Evolutionary conservation across 805 yeast genomes (phyloP).

Genomic region (Pichia heedii): DNA sequence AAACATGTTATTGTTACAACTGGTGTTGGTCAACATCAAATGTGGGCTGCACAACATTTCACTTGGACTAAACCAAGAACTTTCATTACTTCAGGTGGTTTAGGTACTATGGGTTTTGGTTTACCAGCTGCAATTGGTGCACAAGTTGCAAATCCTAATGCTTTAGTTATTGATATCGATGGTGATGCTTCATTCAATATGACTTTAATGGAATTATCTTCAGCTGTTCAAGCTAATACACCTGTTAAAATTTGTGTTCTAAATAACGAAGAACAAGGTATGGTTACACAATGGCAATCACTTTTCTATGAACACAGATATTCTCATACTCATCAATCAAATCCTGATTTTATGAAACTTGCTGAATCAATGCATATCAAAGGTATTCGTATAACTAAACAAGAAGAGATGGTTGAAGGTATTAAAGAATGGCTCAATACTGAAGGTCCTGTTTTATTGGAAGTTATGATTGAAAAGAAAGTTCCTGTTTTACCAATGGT

Average conservation of each 20-base stretch:
- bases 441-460: slow-evolving; percentile 82
- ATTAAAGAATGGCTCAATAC: slow-evolving; percentile 62
- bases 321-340: slow-evolving; percentile 94
- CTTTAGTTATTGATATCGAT: slow-evolving; percentile 91
- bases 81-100: slow-evolving; percentile 96
- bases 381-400: slow-evolving; percentile 66
- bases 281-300: slow-evolving; percentile 99
- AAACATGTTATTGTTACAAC: slow-evolving; percentile 86
- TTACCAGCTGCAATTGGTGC: slow-evolving; percentile 98
- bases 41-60: slow-evolving; percentile 99
- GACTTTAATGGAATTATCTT: slow-evolving; percentile 88
- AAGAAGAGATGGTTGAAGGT: slow-evolving; percentile 52
- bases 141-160: slow-evolving; percentile 91
- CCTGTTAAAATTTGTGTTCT: slow-evolving; percentile 85
- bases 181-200: slow-evolving; percentile 99
- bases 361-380: slow-evolving; percentile 92
- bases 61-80: slow-evolving; percentile 89
- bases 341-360: slow-evolving; percentile 87
- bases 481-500: slow-evolving; percentile 98
- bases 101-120: slow-evolving; percentile 98
- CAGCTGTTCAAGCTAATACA: slow-evolving; percentile 89
- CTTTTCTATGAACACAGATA: slow-evolving; percentile 94
- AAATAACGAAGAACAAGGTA: slow-evolving; percentile 98
- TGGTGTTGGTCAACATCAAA: slow-evolving; percentile 99
- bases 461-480: slow-evolving; percentile 83